Percentiles rank a stretch among this genome's conserved stretches.
These are phyloP conservation scores for Vigna trinervia DNA, from an alignment of 306 rosid genomes.

Conservation along the genomic window DNA sequence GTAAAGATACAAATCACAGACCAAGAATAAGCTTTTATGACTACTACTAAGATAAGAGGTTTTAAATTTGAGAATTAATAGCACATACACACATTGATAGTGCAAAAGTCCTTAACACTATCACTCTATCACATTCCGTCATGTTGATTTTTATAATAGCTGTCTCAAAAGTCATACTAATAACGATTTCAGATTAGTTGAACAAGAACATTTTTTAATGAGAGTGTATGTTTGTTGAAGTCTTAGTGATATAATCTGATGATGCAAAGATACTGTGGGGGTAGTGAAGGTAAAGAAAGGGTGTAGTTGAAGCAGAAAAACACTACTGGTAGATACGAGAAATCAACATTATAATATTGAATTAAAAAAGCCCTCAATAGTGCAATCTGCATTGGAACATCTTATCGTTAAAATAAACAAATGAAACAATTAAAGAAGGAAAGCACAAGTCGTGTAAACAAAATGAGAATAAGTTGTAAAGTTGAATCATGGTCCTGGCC, in stretches of 20 bases:
- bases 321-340: slow-evolving; percentile 15
- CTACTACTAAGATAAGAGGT: slow-evolving; percentile 13
- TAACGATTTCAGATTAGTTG: background rate
- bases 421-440: slow-evolving; percentile 40
- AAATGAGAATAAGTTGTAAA: slow-evolving; percentile 48
- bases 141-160: too few species aligned
- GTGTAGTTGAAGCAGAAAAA: slow-evolving; percentile 38
- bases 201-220: background rate
- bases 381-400: slow-evolving; percentile 45
- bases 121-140: background rate
- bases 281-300: slow-evolving; percentile 40
- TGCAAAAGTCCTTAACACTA: background rate
- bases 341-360: slow-evolving; percentile 45
- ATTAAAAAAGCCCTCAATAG: slow-evolving; percentile 30
- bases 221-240: background rate
- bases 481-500: slow-evolving; percentile 55
- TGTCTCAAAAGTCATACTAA: background rate
- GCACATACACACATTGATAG: background rate
- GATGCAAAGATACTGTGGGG: slow-evolving; percentile 30
- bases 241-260: slow-evolving; percentile 34
- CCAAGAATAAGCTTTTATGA: background rate
- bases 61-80: background rate
- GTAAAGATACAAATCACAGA: slow-evolving; percentile 36
- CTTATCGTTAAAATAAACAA: slow-evolving; percentile 46
- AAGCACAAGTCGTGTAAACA: slow-evolving; percentile 47